These are phyloP conservation scores for Stylosanthes scabra DNA, from an alignment of 331 rosid genomes.

Conservation along the genomic window DNA sequence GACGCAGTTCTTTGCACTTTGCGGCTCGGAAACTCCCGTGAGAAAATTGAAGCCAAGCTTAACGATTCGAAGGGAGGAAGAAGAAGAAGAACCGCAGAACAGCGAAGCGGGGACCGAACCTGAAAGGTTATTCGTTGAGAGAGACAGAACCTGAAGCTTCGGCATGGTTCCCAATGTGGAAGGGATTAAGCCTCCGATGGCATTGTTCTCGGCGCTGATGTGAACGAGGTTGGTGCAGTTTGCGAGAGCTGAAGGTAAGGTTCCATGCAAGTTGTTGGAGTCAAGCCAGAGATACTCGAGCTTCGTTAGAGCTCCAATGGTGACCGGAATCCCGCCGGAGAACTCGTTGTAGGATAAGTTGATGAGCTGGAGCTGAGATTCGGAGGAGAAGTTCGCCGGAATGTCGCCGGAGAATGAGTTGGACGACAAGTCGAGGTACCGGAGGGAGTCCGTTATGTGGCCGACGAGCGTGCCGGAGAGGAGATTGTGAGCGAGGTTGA, in stretches of 20 bases:
- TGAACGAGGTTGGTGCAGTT: conserved; percentile 72
- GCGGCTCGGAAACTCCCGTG: conserved; percentile 70
- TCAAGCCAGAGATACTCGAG: conserved; percentile 69
- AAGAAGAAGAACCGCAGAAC: conserved; percentile 50
- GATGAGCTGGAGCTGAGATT: conserved; percentile 61
- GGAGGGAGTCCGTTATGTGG: conserved; percentile 49
- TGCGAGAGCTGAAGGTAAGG: conserved; percentile 72
- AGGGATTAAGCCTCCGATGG: conserved; percentile 70
- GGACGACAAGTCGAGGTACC: conserved; percentile 61
- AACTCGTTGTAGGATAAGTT: conserved; percentile 66
- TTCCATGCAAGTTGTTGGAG: conserved; percentile 61
- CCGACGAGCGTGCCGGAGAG: conserved; percentile 57
- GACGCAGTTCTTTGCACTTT: conserved; percentile 43
- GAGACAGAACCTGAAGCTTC: conserved; percentile 70
- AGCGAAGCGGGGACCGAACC: conserved; percentile 71
- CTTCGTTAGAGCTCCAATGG: conserved; percentile 50
- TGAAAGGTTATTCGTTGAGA: conserved; percentile 59
- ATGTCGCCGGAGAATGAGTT: conserved; percentile 67
- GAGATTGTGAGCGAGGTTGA: conserved; percentile 61
- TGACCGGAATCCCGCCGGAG: conserved; percentile 64
- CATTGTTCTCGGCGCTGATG: conserved; percentile 64
- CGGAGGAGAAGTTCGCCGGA: conserved; percentile 55
- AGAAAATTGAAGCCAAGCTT: conserved; percentile 63
- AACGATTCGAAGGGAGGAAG: conserved; percentile 49
- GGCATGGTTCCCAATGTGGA: conserved; percentile 63